Evolutionary conservation across 2,329 filamentous ascomycete genomes (phyloP).

Genomic region (Alternaria postmessia): DNA sequence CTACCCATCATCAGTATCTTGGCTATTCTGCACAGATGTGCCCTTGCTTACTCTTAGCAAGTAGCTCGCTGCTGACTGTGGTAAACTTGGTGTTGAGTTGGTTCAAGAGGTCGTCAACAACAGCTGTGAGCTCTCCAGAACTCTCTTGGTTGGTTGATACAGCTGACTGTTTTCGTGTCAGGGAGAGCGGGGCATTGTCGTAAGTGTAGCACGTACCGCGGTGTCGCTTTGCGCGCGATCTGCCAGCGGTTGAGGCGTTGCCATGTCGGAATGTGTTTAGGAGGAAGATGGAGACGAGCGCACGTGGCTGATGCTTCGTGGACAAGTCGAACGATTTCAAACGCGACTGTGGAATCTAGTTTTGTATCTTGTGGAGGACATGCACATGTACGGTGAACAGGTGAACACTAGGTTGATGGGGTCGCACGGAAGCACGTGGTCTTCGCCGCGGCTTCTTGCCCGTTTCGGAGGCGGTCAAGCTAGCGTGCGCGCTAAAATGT

Average conservation of each 20-base stretch:
- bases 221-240: conserved; percentile 36
- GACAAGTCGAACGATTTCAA: not conserved
- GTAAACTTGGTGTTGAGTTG: conserved; percentile 86
- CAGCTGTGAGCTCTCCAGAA: conserved; percentile 72
- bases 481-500: conserved; percentile 38
- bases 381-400: not conserved
- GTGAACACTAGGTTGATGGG: conserved; percentile 22
- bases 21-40: not conserved
- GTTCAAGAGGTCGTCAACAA: conserved; percentile 87
- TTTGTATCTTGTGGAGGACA: not conserved
- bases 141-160: conserved; percentile 34
- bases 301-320: not conserved
- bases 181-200: not conserved
- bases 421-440: conserved; percentile 29
- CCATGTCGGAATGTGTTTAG: conserved; percentile 22
- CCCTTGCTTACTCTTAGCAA: conserved; percentile 77
- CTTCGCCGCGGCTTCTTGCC: conserved; percentile 36
- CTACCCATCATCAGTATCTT: conserved; percentile 55
- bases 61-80: conserved; percentile 83
- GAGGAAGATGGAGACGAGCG: not conserved
- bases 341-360: not conserved
- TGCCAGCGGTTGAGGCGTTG: conserved; percentile 27
- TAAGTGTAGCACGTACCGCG: conserved; percentile 21
- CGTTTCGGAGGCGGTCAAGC: conserved; percentile 39
- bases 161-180: conserved; percentile 20